These are phyloP conservation scores for Triticum dicoccoides DNA, from an alignment of 176 grass and related monocot species.

Conservation along the genomic window DNA sequence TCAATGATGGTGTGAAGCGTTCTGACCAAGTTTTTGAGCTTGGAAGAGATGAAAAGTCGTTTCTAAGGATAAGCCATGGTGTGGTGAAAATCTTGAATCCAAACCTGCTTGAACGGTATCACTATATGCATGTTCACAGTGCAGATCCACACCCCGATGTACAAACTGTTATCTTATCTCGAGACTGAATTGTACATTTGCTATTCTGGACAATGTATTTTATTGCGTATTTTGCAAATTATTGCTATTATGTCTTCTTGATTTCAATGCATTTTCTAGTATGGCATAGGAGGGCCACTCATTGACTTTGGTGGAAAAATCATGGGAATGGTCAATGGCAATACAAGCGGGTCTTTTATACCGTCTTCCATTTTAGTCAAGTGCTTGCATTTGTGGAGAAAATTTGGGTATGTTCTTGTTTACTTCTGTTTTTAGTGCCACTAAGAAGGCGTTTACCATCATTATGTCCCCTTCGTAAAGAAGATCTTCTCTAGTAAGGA, in stretches of 20 bases:
- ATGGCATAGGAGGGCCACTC: not conserved
- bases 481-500: not conserved
- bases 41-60: not conserved
- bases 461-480: not conserved
- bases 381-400: not conserved
- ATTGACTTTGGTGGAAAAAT: not conserved
- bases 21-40: not conserved
- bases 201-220: not conserved
- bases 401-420: not conserved
- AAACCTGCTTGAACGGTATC: not conserved
- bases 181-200: not conserved
- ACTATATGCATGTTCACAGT: not conserved
- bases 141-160: not conserved
- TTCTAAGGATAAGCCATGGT: not conserved
- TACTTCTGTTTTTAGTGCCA: not conserved
- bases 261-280: constrained; percentile 1
- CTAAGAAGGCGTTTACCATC: too few species aligned
- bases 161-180: not conserved
- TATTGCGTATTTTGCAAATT: not conserved
- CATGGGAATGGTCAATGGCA: not conserved
- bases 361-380: constrained; percentile 7
- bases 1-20: not conserved
- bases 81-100: not conserved
- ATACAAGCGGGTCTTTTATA: not conserved
- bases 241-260: not conserved